These are phyloP conservation scores for Diddensiella santjacobensis DNA, from an alignment of 805 yeast genomes.

Conservation along the genomic window DNA sequence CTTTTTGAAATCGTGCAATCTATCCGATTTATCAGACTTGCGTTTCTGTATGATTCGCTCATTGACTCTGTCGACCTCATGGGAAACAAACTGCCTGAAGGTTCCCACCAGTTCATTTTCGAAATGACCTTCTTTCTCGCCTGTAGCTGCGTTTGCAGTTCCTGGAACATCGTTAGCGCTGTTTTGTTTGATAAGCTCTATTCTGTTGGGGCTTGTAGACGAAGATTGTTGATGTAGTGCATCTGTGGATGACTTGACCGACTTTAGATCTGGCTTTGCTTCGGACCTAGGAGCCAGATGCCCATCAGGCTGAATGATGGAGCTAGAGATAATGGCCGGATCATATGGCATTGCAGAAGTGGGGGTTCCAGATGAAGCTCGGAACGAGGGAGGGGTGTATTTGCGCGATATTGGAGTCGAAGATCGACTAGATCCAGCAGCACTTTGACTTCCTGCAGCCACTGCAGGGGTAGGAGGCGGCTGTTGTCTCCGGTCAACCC, in stretches of 20 bases:
- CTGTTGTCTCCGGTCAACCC: slow-evolving; percentile 59
- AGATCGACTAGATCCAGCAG: neutral
- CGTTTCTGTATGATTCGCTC: slow-evolving; percentile 30
- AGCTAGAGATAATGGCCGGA: slow-evolving; percentile 57
- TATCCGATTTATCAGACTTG: slow-evolving; percentile 31
- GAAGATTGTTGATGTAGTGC: neutral
- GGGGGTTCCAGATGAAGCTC: slow-evolving; percentile 26
- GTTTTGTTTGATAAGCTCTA: slow-evolving; percentile 1
- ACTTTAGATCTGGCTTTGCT: neutral
- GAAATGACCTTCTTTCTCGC: slow-evolving; percentile 9
- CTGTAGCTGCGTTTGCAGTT: neutral
- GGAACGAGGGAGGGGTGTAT: slow-evolving; percentile 27
- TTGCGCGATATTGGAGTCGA: slow-evolving; percentile 6
- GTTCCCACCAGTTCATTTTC: slow-evolving; percentile 31
- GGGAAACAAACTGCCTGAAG: slow-evolving; percentile 32
- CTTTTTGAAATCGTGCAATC: slow-evolving; percentile 50
- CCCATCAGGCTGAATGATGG: slow-evolving; percentile 22
- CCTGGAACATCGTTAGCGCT: neutral
- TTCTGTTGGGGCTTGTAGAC: neutral
- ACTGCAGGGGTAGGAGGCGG: neutral
- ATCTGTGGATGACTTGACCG: neutral
- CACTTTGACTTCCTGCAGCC: slow-evolving; percentile 3
- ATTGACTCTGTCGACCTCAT: slow-evolving; percentile 19
- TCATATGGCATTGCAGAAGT: slow-evolving; percentile 44
- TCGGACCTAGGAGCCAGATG: neutral